Percentiles rank a stretch among this genome's conserved stretches.
These are phyloP conservation scores for Chlamydomonas sphaeroides DNA, from an alignment of 139 green algal genomes.

Conservation along the genomic window DNA sequence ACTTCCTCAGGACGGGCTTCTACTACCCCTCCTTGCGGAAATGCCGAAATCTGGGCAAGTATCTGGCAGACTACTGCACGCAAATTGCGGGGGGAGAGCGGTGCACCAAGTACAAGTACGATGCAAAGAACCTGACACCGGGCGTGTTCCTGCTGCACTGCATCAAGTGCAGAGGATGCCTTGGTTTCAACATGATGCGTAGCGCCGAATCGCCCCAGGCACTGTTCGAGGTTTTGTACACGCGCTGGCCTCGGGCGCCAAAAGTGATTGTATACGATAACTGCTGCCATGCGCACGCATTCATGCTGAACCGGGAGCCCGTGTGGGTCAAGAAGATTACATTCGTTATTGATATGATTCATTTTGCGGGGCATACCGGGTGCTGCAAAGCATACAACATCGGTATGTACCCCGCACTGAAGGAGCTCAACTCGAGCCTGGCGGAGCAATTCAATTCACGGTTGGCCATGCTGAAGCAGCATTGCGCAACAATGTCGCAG, in stretches of 20 bases:
- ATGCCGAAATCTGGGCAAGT: background rate
- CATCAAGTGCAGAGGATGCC: background rate
- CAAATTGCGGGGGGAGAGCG: background rate
- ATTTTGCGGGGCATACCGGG: background rate
- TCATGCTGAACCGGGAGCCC: constrained; percentile 8
- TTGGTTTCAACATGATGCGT: background rate
- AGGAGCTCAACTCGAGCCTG: background rate
- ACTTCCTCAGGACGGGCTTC: background rate
- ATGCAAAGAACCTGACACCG: background rate
- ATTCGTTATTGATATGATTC: background rate
- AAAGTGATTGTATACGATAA: constrained; percentile 9
- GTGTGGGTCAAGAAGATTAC: background rate
- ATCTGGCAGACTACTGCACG: background rate
- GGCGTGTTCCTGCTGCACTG: constrained; percentile 8
- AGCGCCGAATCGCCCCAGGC: background rate
- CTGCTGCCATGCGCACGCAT: constrained; percentile 2
- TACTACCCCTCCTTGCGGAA: background rate
- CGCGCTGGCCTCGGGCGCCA: background rate
- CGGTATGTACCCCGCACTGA: background rate
- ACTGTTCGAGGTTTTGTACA: constrained; percentile 1
- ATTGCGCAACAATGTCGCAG: constrained; percentile 9
- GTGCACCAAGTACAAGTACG: constrained; percentile 13
- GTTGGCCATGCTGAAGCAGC: background rate
- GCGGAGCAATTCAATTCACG: background rate
- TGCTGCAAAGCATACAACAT: constrained; percentile 23